Evolutionary conservation across 208 protist genomes (phyloP), one percentile per base, ranked within the genome.

Genomic region (Trypanosoma platydactyli): DNA sequence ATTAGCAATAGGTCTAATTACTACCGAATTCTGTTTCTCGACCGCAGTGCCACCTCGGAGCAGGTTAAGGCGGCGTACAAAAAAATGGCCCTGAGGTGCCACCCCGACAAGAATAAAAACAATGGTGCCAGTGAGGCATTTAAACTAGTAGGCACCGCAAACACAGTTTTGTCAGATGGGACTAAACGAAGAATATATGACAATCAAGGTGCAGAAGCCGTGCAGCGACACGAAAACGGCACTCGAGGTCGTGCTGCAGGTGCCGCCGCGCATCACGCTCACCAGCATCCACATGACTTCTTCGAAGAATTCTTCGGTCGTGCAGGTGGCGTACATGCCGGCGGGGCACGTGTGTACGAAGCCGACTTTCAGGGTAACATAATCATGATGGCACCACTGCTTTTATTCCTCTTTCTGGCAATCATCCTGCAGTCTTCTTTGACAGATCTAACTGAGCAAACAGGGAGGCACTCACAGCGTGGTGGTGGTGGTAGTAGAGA

Each of bases 101-200:
- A 97, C 64, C 94, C 94, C 5, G 94, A 97, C 73, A 96, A 96
- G 69, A 95, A 94, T 72, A 92, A 87, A 54, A 69, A 92, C 55
- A 57, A 74, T 16, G 64, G 83, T 51, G 83, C 94, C 15, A 79
- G 64, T 15, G 94, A 97, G 50, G 94, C 91, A 12, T 97, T 97
- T 68, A 96, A 97, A 80, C 46, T 94, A 29, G 76, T 97, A 9
- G 82, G 88, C 38, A 80, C 76, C 11, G 91, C 93, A 5, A 74
- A 96, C 72, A 53, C 70, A 15, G 85, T 78, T 15, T 65, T 97
- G 24, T 79, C 72, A 16, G 93, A 97, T 59, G 52, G 63, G 5
- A 84, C 77, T 11, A 96, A 94, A 77, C 77, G 93, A 4, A 67
- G 74, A 24, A 83, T 93, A 38, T 97, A 97, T 60, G 89, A 96